Evolutionary conservation across 2,329 filamentous ascomycete species (phyloP).

Genomic region (Cladosporium oxysporum): DNA sequence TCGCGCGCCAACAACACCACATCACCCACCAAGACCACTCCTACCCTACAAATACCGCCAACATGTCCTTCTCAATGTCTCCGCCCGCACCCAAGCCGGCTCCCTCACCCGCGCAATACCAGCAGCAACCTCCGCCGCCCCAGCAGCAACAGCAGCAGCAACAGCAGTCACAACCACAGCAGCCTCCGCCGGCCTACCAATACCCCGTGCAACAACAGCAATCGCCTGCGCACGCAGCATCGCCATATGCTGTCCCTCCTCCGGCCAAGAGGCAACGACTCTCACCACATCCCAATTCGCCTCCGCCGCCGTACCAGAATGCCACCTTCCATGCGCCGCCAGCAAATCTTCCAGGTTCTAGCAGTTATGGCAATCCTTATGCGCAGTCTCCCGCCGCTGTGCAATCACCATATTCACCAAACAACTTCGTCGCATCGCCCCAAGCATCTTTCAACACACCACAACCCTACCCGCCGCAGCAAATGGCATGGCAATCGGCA

Average conservation of each 20-base stretch:
- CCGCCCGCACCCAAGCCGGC: constrained; percentile 27
- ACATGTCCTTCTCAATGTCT: constrained; percentile 30
- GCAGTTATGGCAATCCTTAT: constrained; percentile 42
- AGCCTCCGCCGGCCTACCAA: background rate
- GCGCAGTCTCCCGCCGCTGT: constrained; percentile 35
- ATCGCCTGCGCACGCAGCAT: constrained; percentile 38
- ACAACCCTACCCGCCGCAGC: constrained; percentile 32
- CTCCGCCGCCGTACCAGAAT: constrained; percentile 50
- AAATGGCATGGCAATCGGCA: constrained; percentile 26
- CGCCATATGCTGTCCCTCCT: constrained; percentile 56
- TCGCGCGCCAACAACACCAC: constrained; percentile 1
- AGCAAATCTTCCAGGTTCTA: constrained; percentile 43
- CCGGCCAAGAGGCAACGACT: constrained; percentile 73
- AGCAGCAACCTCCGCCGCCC: constrained; percentile 26
- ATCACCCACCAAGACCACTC: background rate
- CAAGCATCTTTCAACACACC: constrained; percentile 37
- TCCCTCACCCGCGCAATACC: constrained; percentile 26
- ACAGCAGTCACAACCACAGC: background rate
- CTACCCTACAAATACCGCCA: background rate
- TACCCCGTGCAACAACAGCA: constrained; percentile 25
- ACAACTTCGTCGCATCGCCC: constrained; percentile 29
- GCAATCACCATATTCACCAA: constrained; percentile 31
- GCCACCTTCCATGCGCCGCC: constrained; percentile 46
- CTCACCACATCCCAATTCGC: constrained; percentile 61
- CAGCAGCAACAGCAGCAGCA: background rate